Evolutionary conservation across 345 rosid genomes (phyloP).

Genomic region (Anacardium occidentale): DNA sequence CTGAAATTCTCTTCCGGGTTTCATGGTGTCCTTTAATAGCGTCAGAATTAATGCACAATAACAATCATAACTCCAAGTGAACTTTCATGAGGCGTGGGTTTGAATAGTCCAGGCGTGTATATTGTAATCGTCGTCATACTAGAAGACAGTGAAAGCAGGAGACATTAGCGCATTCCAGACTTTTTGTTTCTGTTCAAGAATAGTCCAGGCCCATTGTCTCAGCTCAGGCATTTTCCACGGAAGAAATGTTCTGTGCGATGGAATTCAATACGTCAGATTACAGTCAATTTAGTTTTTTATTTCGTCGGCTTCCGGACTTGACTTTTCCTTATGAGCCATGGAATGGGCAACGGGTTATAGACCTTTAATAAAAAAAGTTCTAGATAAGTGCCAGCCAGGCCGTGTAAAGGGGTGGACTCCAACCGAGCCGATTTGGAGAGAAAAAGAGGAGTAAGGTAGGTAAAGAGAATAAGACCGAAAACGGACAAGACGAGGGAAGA

Average conservation of each 20-base stretch:
- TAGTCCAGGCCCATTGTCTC: not conserved
- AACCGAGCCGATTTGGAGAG: too few species aligned
- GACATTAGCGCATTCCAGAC: not conserved
- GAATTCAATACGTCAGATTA: not conserved
- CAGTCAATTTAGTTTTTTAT: not conserved
- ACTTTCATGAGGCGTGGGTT: constrained; percentile 7
- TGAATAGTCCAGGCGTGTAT: constrained; percentile 6
- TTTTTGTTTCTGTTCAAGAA: not conserved
- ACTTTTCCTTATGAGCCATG: not conserved
- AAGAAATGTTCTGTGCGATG: not conserved
- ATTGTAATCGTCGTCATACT: not conserved
- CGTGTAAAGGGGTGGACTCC: too few species aligned
- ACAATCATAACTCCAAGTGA: not conserved
- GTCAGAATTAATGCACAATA: not conserved
- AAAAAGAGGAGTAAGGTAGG: too few species aligned
- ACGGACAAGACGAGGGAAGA: too few species aligned
- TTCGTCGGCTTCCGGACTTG: not conserved
- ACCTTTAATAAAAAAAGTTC: too few species aligned
- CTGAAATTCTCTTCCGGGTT: constrained; percentile 21
- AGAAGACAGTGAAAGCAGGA: not conserved
- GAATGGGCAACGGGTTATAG: not conserved
- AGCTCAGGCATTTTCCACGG: not conserved
- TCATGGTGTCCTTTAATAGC: not conserved
- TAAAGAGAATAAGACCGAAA: too few species aligned
- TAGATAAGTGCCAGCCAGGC: too few species aligned